Percentiles rank a stretch among this genome's conserved stretches.
These are phyloP conservation scores for Zalaria obscura DNA, from an alignment of 2,329 filamentous ascomycete genomes.

Conservation along the genomic window DNA sequence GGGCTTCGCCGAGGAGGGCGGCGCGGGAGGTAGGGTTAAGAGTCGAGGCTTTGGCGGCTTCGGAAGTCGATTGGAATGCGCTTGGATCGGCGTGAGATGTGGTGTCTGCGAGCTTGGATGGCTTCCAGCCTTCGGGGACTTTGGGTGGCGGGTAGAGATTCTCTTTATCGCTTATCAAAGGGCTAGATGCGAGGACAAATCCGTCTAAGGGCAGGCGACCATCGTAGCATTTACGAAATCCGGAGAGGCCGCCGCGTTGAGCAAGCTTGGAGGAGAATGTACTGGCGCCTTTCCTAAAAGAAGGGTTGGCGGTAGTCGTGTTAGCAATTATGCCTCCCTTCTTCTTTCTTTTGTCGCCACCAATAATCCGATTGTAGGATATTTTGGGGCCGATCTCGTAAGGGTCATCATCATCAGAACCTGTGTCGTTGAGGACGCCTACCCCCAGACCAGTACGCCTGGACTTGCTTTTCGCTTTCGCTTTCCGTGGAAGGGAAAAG, in stretches of 20 bases:
- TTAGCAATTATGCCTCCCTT: slow-evolving; percentile 21
- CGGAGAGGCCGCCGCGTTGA: slow-evolving; percentile 28
- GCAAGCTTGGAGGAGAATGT: slow-evolving; percentile 54
- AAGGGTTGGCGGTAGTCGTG: slow-evolving; percentile 7
- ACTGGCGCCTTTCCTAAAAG: slow-evolving; percentile 31
- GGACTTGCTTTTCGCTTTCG: slow-evolving; percentile 32
- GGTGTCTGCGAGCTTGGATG: slow-evolving; percentile 29
- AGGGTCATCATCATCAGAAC: slow-evolving; percentile 88
- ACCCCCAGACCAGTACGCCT: slow-evolving; percentile 67
- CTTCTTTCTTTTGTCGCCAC: slow-evolving; percentile 68
- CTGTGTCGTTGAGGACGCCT: slow-evolving; percentile 80
- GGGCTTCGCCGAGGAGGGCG: slow-evolving; percentile 63
- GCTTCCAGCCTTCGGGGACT: slow-evolving; percentile 63
- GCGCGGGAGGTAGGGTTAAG: slow-evolving; percentile 67
- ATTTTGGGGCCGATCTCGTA: slow-evolving; percentile 87
- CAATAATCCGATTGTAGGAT: slow-evolving; percentile 70
- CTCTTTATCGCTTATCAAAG: slow-evolving; percentile 26
- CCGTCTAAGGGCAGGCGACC: slow-evolving; percentile 67
- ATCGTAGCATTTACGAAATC: slow-evolving; percentile 63
- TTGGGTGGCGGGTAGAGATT: slow-evolving; percentile 47
- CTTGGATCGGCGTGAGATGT: slow-evolving; percentile 9
- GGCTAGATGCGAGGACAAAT: slow-evolving; percentile 53
- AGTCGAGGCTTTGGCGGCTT: slow-evolving; percentile 62
- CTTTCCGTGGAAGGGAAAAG: slow-evolving; percentile 12
- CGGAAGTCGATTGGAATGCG: slow-evolving; percentile 51